Conservation (phyloP, 495 filamentous ascomycete species). For the Darksidea phi region DNA sequence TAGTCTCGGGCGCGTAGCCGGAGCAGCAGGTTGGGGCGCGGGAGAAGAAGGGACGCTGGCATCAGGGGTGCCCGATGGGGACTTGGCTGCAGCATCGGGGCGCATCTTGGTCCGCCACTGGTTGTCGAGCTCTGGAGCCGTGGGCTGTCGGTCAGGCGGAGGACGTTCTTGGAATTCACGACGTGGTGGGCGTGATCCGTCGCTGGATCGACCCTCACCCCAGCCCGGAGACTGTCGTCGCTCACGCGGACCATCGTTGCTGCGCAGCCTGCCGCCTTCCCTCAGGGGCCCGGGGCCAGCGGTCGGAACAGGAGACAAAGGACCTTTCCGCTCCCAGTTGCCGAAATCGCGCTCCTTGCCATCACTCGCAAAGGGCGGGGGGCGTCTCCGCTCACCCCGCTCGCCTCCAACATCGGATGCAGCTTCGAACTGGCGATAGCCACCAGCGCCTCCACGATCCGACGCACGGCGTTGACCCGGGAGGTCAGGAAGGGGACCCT, state of each 20-base stretch:
- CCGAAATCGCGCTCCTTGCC: constrained; percentile 82
- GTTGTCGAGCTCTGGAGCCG: constrained; percentile 81
- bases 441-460: constrained; percentile 42
- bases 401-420: constrained; percentile 51
- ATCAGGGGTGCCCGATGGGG: constrained; percentile 57
- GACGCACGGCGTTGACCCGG: constrained; percentile 52
- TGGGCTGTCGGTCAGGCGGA: constrained; percentile 63
- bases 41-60: constrained; percentile 67
- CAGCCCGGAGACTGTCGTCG: constrained; percentile 74
- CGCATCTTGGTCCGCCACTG: constrained; percentile 83
- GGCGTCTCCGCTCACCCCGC: constrained; percentile 46
- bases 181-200: constrained; percentile 78
- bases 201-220: constrained; percentile 79
- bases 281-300: constrained; percentile 54
- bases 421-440: constrained; percentile 43
- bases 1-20: constrained; percentile 67
- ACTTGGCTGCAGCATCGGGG: constrained; percentile 60
- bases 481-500: constrained; percentile 79
- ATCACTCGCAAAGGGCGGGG: constrained; percentile 58
- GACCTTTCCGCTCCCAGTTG: constrained; percentile 95
- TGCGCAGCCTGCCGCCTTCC: constrained; percentile 68
- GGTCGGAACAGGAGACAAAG: constrained; percentile 68
- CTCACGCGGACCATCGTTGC: constrained; percentile 63
- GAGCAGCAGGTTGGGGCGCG: constrained; percentile 50
- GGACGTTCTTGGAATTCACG: constrained; percentile 72